A percentile compares a stretch with the other conserved stretches of the same genome.
Evolutionary conservation across 345 rosid genomes (phyloP).

Genomic region (Lenwebbia sp.): DNA sequence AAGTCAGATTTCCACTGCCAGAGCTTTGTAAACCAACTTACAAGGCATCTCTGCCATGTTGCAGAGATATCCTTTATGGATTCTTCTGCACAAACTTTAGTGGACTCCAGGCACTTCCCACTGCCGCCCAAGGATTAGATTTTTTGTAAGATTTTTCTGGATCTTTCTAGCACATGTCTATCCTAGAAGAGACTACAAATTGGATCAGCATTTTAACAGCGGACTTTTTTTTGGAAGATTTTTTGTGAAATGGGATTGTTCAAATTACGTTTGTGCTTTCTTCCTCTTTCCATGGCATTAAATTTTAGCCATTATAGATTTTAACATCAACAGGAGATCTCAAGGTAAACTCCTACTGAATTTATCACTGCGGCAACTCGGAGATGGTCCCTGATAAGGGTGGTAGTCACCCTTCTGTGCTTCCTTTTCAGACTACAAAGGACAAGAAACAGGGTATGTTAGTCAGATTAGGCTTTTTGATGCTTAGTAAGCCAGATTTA

Average conservation of each 20-base stretch:
- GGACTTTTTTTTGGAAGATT: neutral
- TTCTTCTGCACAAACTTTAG: neutral
- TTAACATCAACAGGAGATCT: neutral
- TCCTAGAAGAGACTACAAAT: neutral
- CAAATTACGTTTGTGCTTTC: neutral
- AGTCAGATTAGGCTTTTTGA: neutral
- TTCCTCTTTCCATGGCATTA: neutral
- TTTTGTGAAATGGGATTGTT: neutral
- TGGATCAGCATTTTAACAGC: neutral
- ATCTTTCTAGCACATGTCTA: neutral
- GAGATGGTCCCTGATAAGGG: neutral
- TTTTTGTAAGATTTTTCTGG: neutral
- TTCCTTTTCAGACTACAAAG: neutral
- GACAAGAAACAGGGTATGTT: neutral
- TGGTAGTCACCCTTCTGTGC: neutral
- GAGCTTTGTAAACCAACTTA: too few relatives aligned
- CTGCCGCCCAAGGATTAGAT: neutral
- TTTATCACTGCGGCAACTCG: neutral
- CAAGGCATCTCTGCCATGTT: too few relatives aligned
- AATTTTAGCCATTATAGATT: neutral
- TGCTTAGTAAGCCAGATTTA: neutral
- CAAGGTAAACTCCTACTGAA: neutral
- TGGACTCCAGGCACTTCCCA: neutral
- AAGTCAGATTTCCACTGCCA: neutral
- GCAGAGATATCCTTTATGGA: too few relatives aligned